Evolutionary conservation across 441 rosid species (phyloP), one percentile per base, ranked within the genome.

Genomic region (Erodium moschatum): DNA sequence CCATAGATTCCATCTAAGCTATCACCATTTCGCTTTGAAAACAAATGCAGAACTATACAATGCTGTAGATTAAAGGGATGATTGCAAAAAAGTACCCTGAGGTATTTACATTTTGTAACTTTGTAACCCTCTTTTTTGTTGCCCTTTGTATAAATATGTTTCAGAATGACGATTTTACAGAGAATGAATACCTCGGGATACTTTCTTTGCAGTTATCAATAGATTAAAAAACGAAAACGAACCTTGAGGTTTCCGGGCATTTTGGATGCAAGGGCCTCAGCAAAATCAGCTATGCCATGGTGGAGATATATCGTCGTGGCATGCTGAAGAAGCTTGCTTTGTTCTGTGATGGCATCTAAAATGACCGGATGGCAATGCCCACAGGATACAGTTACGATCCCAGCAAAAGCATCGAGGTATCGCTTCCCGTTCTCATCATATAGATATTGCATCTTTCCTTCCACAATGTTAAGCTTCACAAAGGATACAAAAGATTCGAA

Each of bases 381-480:
- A 66, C 97, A 90, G 0, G 96, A 93, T 6, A 93, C 95, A 0
- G 96, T 93, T 67, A 93, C 97, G 63, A 90, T 85, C 18, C 97
- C 97, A 64, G 98, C 97, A 76, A 91, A 86, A 6, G 90, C 96
- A 73, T 93, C 96, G 6, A 93, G 79, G 60, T 89, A 93, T 16
- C 94, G 78, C 84, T 71, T 81, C 63, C 98, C 95, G 27, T 21
- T 76, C 77, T 93, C 97, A 72, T 93, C 98, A 73, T 81, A 91
- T 84, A 93, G 67, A 73, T 93, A 93, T 24, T 91, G 97, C 98
- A 93, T 93, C 84, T 89, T 93, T 64, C 98, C 98, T 84, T 93
- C 96, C 3, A 90, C 97, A 29, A 92, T 92, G 71, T 90, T 92
- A 66, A 92, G 71, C 97, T 92, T 68, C 20, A 70, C 10, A 50